Conservation (phyloP, 768 basidiomycete genomes). For the Hydnum rufescens region DNA sequence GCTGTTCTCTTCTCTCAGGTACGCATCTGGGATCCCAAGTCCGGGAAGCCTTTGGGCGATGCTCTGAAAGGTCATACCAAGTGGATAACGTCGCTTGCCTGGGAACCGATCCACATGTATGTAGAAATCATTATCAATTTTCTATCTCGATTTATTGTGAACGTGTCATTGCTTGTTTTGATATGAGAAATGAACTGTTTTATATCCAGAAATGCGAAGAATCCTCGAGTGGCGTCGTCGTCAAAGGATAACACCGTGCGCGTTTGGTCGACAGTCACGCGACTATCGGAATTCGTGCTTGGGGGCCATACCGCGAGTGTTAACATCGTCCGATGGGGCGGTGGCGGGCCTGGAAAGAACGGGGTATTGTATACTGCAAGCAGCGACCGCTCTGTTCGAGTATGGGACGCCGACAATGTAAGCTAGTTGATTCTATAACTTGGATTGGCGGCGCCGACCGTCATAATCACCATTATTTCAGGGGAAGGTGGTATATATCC, state of each 20-base stretch:
- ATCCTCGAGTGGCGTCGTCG: constrained; percentile 79
- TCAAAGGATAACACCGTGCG: constrained; percentile 93
- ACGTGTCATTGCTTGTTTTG: too few species aligned
- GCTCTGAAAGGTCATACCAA: constrained; percentile 85
- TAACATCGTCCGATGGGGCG: constrained; percentile 93
- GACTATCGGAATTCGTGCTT: constrained; percentile 60
- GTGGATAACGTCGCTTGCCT: constrained; percentile 87
- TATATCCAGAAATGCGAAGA: constrained; percentile 39
- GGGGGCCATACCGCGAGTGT: constrained; percentile 90
- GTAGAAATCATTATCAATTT: too few species aligned
- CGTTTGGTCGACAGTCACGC: constrained; percentile 67
- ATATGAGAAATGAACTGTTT: too few species aligned
- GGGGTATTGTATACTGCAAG: constrained; percentile 88
- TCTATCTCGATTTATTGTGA: too few species aligned
- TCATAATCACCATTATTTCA: constrained; percentile 16
- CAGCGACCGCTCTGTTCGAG: constrained; percentile 80
- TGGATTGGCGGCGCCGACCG: not conserved
- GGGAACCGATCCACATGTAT: constrained; percentile 91
- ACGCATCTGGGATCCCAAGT: constrained; percentile 83
- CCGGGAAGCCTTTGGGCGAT: constrained; percentile 73
- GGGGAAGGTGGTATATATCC: constrained; percentile 65
- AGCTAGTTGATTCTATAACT: constrained; percentile 1
- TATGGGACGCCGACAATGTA: constrained; percentile 80
- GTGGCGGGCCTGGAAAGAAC: constrained; percentile 40
- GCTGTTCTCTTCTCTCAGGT: constrained; percentile 24